These are phyloP conservation scores for Blastomyces percursus DNA, from an alignment of 2,329 filamentous ascomycete genomes.

Conservation along the genomic window DNA sequence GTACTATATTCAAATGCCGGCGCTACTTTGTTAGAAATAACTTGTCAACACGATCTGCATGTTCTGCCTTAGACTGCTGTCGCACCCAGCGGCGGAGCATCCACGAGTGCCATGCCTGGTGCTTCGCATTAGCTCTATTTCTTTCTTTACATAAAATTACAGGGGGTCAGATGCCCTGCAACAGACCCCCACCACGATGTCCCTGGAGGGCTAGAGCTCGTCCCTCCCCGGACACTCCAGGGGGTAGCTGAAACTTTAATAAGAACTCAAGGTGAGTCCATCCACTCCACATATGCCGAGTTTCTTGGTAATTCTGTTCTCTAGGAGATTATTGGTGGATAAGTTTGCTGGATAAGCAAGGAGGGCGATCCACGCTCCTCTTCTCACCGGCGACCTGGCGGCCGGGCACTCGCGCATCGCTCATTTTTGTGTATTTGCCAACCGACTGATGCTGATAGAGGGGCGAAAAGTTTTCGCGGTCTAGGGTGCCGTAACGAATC, in stretches of 20 bases:
- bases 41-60: not conserved
- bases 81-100: not conserved
- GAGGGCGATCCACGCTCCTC: not conserved
- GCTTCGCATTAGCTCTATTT: not conserved
- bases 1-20: not conserved
- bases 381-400: not conserved
- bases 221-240: not conserved
- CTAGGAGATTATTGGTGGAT: not conserved
- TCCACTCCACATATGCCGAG: not conserved
- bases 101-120: not conserved
- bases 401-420: not conserved
- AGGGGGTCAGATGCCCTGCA: not conserved
- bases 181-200: not conserved
- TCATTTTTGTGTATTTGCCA: too few relatives aligned
- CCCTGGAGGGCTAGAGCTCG: not conserved
- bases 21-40: not conserved
- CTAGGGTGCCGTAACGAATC: not conserved
- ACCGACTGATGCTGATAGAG: too few relatives aligned
- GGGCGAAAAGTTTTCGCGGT: too few relatives aligned
- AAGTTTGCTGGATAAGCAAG: not conserved
- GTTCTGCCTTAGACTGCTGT: not conserved
- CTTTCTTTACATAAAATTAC: not conserved
- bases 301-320: not conserved
- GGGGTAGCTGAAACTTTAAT: not conserved
- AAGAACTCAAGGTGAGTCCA: not conserved